Evolutionary conservation across 345 rosid species (phyloP), one percentile per base, ranked within the genome.

Genomic region (Raphanus raphanistrum): DNA sequence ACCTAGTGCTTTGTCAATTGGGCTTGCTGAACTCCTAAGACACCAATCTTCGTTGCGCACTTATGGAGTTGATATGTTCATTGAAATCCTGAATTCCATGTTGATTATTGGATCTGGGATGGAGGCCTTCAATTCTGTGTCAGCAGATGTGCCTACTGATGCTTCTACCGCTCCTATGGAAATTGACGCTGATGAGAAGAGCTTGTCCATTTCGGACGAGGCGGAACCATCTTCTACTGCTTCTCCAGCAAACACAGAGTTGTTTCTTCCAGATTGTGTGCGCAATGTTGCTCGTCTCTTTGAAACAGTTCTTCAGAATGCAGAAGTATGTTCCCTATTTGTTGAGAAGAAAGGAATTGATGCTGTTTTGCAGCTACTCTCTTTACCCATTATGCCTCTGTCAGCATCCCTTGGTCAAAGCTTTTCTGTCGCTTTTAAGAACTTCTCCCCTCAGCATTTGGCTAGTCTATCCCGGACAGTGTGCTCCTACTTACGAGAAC

Each of bases 321-420:
- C 97, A 28, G 98, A 92, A 75, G 90, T 93, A 28, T 94, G 98
- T 54, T 91, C 91, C 54, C 82, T 90, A 50, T 94, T 94, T 87
- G 89, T 94, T 76, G 98, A 94, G 86, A 94, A 88, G 86, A 92
- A 89, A 82, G 98, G 98, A 60, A 86, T 90, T 70, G 97, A 94
- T 86, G 88, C 89, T 75, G 91, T 90, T 75, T 76, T 94, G 76
- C 88, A 84, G 85, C 80, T 94, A 75, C 84, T 92, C 80, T 79
- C 89, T 54, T 85, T 92, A 87, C 95, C 98, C 52, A 79, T 86
- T 65, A 85, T 90, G 97, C 98, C 97, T 57, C 81, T 89, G 61
- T 88, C 98, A 66, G 84, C 87, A 26, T 79, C 95, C 11, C 86
- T 88, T 72, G 98, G 98, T 76, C 95, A 92, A 85, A 88, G 88